These are phyloP conservation scores for Trichoderma harzianum DNA, from an alignment of 2,329 filamentous ascomycete species.

Conservation along the genomic window DNA sequence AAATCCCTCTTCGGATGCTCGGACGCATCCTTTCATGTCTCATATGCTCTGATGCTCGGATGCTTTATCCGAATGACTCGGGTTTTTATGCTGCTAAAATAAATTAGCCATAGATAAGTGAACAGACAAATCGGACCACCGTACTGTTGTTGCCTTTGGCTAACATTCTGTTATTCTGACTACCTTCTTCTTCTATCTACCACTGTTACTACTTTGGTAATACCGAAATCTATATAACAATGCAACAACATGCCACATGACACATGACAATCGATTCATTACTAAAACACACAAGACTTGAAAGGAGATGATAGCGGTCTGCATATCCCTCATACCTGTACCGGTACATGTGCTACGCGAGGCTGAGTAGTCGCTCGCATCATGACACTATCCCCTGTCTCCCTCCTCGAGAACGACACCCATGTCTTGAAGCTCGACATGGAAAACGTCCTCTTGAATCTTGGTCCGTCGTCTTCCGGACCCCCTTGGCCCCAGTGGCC, in stretches of 20 bases:
- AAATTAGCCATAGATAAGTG: neutral
- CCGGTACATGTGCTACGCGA: neutral
- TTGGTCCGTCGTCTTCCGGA: conserved; percentile 43
- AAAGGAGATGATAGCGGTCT: neutral
- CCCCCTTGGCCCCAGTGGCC: conserved; percentile 53
- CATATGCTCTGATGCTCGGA: neutral
- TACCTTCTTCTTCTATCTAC: neutral
- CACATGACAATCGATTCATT: neutral
- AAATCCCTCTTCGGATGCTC: neutral
- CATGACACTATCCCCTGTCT: conserved; percentile 35
- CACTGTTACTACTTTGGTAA: neutral
- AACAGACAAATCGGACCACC: neutral
- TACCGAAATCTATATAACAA: neutral
- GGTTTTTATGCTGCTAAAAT: neutral
- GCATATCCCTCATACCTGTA: neutral
- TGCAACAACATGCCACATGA: neutral
- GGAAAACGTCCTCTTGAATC: conserved; percentile 48
- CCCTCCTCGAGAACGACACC: conserved; percentile 42
- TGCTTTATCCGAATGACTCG: neutral
- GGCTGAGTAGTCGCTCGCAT: conserved; percentile 22
- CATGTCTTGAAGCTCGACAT: conserved; percentile 51
- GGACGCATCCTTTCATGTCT: neutral
- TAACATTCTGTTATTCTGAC: neutral
- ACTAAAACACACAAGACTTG: neutral
- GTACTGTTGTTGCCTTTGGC: neutral